phyloP scores from a whole-genome alignment of 345 rosid genomes.

The Camelina neglecta region DNA sequence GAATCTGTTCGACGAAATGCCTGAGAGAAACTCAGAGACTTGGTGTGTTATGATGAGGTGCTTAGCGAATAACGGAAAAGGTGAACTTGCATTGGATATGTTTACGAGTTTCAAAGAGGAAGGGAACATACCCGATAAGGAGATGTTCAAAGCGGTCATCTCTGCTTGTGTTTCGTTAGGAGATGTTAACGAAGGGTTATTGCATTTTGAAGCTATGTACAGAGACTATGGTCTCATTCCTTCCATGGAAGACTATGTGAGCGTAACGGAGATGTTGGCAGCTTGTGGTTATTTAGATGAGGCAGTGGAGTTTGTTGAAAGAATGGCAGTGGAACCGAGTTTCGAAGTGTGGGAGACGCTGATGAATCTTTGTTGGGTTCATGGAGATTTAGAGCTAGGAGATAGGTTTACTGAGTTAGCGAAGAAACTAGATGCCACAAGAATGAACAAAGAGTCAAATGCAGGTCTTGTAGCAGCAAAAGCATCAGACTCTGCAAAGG shows the following conservation, averaged over 20 bases:
- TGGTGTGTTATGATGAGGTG: constrained; percentile 71
- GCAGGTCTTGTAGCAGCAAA: constrained; percentile 60
- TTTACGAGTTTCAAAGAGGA: constrained; percentile 64
- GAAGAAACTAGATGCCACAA: constrained; percentile 56
- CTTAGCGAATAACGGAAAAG: constrained; percentile 66
- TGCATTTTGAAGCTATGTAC: constrained; percentile 70
- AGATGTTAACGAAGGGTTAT: constrained; percentile 66
- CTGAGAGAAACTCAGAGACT: constrained; percentile 56
- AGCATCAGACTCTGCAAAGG: constrained; percentile 14
- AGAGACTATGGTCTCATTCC: constrained; percentile 64
- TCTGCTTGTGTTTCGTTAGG: constrained; percentile 63
- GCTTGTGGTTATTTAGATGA: constrained; percentile 70
- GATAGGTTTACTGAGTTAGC: constrained; percentile 66
- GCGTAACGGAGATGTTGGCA: constrained; percentile 71
- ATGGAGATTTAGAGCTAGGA: constrained; percentile 73
- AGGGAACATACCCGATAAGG: constrained; percentile 62
- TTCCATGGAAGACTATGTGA: constrained; percentile 64
- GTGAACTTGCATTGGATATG: constrained; percentile 75
- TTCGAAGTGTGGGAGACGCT: constrained; percentile 68
- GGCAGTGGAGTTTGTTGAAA: constrained; percentile 69
- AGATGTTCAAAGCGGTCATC: constrained; percentile 62
- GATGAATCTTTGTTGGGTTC: constrained; percentile 73
- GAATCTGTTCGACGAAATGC: constrained; percentile 59
- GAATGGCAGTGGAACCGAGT: constrained; percentile 59
- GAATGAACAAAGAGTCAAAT: constrained; percentile 61